phyloP scores from a whole-genome alignment of 2,329 filamentous ascomycete species.

The Septoria linicola region DNA sequence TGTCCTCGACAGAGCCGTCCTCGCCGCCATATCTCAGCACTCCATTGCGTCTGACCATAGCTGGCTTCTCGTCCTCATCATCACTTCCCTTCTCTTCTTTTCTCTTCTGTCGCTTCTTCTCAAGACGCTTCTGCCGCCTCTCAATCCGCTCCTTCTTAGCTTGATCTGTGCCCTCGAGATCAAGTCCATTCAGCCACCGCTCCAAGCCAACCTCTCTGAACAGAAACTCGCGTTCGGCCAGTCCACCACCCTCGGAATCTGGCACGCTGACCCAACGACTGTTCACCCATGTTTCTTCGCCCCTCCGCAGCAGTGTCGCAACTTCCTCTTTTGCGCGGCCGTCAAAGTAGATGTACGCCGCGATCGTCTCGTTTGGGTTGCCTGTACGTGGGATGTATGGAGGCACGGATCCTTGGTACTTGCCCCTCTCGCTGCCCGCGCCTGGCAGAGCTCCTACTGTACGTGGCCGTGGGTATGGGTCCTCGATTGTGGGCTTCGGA shows the following conservation, averaged over 20 bases:
- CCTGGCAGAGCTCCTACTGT: slow-evolving; percentile 71
- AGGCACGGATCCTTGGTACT: slow-evolving; percentile 60
- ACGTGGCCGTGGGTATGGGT: slow-evolving; percentile 78
- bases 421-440: slow-evolving; percentile 52
- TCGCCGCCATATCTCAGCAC: slow-evolving; percentile 81
- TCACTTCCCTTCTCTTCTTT: slow-evolving; percentile 53
- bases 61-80: slow-evolving; percentile 47
- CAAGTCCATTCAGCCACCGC: slow-evolving; percentile 92
- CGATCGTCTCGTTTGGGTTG: slow-evolving; percentile 93
- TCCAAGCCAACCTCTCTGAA: slow-evolving; percentile 96
- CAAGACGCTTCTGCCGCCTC: slow-evolving; percentile 58
- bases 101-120: slow-evolving; percentile 76
- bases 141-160: slow-evolving; percentile 81
- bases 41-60: slow-evolving; percentile 46
- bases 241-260: slow-evolving; percentile 83
- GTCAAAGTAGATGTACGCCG: slow-evolving; percentile 98
- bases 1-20: slow-evolving; percentile 67
- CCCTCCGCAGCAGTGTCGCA: slow-evolving; percentile 83
- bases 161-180: slow-evolving; percentile 71
- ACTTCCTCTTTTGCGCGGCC: slow-evolving; percentile 94
- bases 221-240: slow-evolving; percentile 93
- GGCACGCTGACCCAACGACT: slow-evolving; percentile 96
- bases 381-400: slow-evolving; percentile 92
- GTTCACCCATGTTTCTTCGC: slow-evolving; percentile 99
- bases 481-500: slow-evolving; percentile 72